Percentiles rank a stretch among this genome's conserved stretches.
These are phyloP conservation scores for Eucommia ulmoides DNA, from an alignment of 257 asterid genomes.

Conservation along the genomic window DNA sequence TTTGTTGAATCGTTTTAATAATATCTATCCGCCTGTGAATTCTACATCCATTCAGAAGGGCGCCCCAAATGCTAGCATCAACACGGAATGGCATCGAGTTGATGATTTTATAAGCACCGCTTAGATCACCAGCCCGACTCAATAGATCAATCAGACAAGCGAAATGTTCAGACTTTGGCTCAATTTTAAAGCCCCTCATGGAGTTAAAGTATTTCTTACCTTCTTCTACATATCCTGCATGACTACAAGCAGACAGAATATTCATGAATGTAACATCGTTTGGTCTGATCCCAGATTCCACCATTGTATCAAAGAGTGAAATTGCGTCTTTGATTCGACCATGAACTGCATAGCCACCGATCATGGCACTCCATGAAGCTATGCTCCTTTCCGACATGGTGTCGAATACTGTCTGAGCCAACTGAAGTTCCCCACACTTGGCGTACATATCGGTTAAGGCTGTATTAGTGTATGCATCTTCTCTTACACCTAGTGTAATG, in stretches of 20 bases:
- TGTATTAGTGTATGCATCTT: constrained; percentile 50
- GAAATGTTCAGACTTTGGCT: constrained; percentile 61
- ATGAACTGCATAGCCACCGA: constrained; percentile 75
- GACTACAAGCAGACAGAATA: constrained; percentile 75
- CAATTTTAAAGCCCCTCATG: constrained; percentile 6
- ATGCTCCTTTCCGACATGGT: constrained; percentile 34
- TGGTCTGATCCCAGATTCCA: constrained; percentile 48
- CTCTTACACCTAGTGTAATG: constrained; percentile 32
- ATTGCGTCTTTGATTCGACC: constrained; percentile 49
- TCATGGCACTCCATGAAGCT: constrained; percentile 81
- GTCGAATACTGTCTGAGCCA: constrained; percentile 53
- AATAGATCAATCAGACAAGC: constrained; percentile 80
- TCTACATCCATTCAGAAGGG: constrained; percentile 77
- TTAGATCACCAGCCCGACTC: constrained; percentile 76
- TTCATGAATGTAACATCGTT: constrained; percentile 64
- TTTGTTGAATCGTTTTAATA: constrained; percentile 29
- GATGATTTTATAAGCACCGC: constrained; percentile 52
- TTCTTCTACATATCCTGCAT: constrained; percentile 57
- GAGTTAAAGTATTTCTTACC: constrained; percentile 58
- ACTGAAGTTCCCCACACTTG: constrained; percentile 60
- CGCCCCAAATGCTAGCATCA: constrained; percentile 64
- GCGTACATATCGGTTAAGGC: constrained; percentile 72
- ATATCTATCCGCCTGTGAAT: constrained; percentile 73
- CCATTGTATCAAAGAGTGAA: constrained; percentile 44
- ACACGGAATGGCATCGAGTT: constrained; percentile 45